A percentile compares a stretch with the other conserved stretches of the same genome.
phyloP scores from a whole-genome alignment of 306 rosid genomes.

The Astragalus membranaceus region DNA sequence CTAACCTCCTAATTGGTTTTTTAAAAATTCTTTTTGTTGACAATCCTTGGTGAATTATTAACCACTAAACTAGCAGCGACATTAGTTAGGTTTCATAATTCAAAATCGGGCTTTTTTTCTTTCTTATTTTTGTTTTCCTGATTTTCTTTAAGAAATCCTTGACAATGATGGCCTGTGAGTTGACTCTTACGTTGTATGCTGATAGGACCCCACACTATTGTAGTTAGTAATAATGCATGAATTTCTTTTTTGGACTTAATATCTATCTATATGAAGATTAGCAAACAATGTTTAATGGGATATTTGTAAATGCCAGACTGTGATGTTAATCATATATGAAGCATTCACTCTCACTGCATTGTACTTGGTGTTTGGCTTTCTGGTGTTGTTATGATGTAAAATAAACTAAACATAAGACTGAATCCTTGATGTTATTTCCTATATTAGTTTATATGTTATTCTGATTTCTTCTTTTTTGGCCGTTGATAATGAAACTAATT shows the following conservation, averaged over 20 bases:
- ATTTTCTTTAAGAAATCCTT: neutral
- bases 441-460: neutral
- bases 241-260: neutral
- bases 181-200: neutral
- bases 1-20: neutral
- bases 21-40: neutral
- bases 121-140: neutral
- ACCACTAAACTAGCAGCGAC: neutral
- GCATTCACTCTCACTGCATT: too few species aligned
- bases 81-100: neutral
- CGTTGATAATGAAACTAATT: slow-evolving; percentile 5
- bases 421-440: slow-evolving; percentile 1
- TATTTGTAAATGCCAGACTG: neutral
- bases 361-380: too few species aligned
- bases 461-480: neutral
- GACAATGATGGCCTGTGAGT: neutral
- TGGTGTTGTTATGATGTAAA: neutral
- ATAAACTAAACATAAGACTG: neutral
- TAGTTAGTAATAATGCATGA: neutral
- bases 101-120: neutral
- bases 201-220: neutral
- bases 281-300: neutral
- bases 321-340: neutral
- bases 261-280: neutral
- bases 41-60: neutral